Evolutionary conservation across 2,329 filamentous ascomycete genomes (phyloP).

Genomic region (Albophoma yamanashiensis): DNA sequence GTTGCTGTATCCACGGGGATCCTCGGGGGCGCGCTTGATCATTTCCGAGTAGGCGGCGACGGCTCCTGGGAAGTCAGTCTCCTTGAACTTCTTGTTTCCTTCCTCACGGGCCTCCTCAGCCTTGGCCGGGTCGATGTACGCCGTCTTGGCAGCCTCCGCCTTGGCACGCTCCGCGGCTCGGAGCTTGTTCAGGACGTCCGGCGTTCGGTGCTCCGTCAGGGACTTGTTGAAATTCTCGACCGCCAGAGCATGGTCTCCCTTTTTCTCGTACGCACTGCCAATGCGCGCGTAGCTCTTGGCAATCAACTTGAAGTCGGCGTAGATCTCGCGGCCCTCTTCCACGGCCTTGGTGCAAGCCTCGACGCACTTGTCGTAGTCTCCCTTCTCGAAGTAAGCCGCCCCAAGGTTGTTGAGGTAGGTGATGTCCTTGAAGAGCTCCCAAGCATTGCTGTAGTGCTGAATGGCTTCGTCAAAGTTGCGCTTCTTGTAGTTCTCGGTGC

Average conservation of each 20-base stretch:
- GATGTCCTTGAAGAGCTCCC: constrained; percentile 92
- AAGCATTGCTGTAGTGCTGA: constrained; percentile 86
- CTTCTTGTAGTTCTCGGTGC: constrained; percentile 97
- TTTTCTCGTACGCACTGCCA: constrained; percentile 85
- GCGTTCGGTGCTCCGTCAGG: constrained; percentile 91
- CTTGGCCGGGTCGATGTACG: constrained; percentile 84
- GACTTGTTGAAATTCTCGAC: constrained; percentile 88
- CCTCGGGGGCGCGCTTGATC: constrained; percentile 88
- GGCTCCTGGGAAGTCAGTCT: constrained; percentile 86
- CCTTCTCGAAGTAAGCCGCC: constrained; percentile 92
- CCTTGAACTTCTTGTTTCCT: constrained; percentile 96
- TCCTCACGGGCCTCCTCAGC: constrained; percentile 92
- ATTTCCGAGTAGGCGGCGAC: constrained; percentile 94
- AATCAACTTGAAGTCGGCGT: constrained; percentile 96
- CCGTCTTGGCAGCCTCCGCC: constrained; percentile 60
- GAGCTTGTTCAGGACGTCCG: constrained; percentile 87
- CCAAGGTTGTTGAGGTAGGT: constrained; percentile 96
- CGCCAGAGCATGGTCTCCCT: constrained; percentile 67
- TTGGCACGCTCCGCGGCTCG: constrained; percentile 83
- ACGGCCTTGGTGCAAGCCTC: constrained; percentile 81
- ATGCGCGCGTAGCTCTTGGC: constrained; percentile 98
- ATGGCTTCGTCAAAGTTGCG: constrained; percentile 92
- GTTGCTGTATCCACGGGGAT: constrained; percentile 93
- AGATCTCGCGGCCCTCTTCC: constrained; percentile 78
- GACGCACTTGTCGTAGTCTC: constrained; percentile 80